Base-by-base conservation (phyloP, 345 rosid genomes). In the Theobroma cacao region DNA sequence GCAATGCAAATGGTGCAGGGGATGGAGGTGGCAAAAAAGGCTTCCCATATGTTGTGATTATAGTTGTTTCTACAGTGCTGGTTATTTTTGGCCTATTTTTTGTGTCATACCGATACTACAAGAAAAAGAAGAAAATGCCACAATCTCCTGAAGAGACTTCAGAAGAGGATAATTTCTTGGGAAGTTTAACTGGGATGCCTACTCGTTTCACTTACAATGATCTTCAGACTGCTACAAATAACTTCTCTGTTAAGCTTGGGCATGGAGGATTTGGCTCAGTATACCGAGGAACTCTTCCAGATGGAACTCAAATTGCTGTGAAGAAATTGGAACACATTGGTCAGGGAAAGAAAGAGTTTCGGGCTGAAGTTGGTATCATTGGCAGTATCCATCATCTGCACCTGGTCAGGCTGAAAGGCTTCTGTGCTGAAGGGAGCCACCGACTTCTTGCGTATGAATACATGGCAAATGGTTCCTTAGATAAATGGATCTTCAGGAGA, bases 261-360 rank as follows among this genome's bases (percentile, higher is more conserved):
- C 97, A 90, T 36, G 99, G 98, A 31, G 98, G 99, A 59, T 96
- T 96, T 77, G 99, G 99, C 34, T 89, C 98, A 0, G 99, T 96
- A 56, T 96, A 94, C 76, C 84, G 80, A 75, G 99, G 98, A 4
- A 66, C 68, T 81, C 92, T 96, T 8, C 89, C 90, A 0, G 98
- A 90, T 83, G 98, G 95, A 22, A 89, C 93, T 41, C 89, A 82
- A 52, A 7, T 96, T 41, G 98, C 99, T 3, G 99, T 96, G 78
- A 96, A 96, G 94, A 91, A 96, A 84, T 79, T 96, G 81, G 99
- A 96, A 86, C 91, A 94, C 56, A 87, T 96, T 11, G 97, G 99
- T 59, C 99, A 96, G 77, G 99, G 98, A 1, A 94, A 90, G 87
- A 96, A 96, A 74, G 99, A 94, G 79, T 96, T 96, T 38, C 88